A percentile compares a stretch with the other conserved stretches of the same genome.
Conservation (phyloP, 164 flowering plant genomes). For the Pachysandra terminalis region DNA sequence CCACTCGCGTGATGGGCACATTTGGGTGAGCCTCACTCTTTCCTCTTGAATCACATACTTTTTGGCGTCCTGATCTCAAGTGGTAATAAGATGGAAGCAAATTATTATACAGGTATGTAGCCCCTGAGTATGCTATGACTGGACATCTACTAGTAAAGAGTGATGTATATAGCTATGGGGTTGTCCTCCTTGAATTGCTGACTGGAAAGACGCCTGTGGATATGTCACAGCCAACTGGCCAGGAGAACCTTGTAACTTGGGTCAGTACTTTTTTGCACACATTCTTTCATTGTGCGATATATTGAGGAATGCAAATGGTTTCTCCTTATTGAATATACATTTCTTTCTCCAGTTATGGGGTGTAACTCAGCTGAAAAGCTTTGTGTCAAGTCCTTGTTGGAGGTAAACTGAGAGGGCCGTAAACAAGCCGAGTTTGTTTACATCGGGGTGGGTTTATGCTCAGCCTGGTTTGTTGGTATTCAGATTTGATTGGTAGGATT, state of each 20-base stretch:
- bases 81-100: conserved; percentile 1
- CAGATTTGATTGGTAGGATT: too few species aligned
- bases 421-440: too few species aligned
- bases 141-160: conserved; percentile 96
- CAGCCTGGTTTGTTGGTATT: too few species aligned
- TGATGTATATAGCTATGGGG: conserved; percentile 98
- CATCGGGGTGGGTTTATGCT: too few species aligned
- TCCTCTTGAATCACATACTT: not conserved
- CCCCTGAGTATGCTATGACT: conserved; percentile 99
- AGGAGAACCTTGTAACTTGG: conserved; percentile 98
- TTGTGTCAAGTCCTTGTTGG: not conserved
- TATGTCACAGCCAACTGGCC: conserved; percentile 94
- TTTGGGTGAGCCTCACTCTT: conserved; percentile 62
- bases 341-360: not conserved
- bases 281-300: not conserved
- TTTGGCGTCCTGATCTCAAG: not conserved
- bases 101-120: conserved; percentile 73
- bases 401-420: not conserved
- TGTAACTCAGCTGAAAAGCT: not conserved
- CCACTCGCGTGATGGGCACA: conserved; percentile 99
- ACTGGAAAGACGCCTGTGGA: conserved; percentile 97
- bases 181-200: conserved; percentile 90
- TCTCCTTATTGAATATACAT: not conserved
- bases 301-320: not conserved
- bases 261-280: conserved; percentile 39